Base-by-base conservation (phyloP, 768 basidiomycete species). In the Pleurotus citrinopileatus region DNA sequence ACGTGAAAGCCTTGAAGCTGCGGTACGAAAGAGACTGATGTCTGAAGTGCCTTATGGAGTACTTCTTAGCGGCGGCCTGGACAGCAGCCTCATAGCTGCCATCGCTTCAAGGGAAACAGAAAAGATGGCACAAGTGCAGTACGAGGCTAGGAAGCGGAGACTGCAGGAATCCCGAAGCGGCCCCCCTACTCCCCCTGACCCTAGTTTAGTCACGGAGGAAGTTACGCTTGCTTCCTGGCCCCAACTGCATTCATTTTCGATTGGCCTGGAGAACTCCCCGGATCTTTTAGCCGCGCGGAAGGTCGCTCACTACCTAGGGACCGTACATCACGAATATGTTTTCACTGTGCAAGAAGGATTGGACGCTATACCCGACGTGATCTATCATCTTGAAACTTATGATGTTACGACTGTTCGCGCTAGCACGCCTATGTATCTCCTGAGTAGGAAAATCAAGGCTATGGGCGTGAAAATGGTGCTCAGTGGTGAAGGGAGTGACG, bases 401-500 rank as follows among this genome's bases (percentile, higher is more conserved):
- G 97, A 99, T 68, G 97, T 99, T 54, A 99, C 97, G 25, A 99
- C 97, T 34, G 92, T 98, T 45, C 88, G 97, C 44, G 97, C 97
- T 7, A 93, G 90, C 63, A 98, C 95, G 3, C 97, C 97, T 2
- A 99, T 99, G 97, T 98, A 98, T 71, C 85, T 99, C 25, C 83
- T 99, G 56, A 93, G 90, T 67, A 82, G 97, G 45, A 98, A 99
- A 75, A 95, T 99, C 76, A 99, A 98, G 74, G 96, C 97, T 3
- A 98, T 94, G 91, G 97, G 97, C 55, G 97, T 99, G 51, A 99
- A 99, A 76, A 99, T 99, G 97, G 97, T 99, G 13, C 79, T 98
- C 29, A 92, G 89, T 59, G 97, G 97, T 15, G 97, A 99, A 71
- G 97, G 97, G 34, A 93, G 91, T 58, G 97, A 99, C 62, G 97